phyloP scores from a whole-genome alignment of 345 rosid genomes.

The Combretum micranthum region DNA sequence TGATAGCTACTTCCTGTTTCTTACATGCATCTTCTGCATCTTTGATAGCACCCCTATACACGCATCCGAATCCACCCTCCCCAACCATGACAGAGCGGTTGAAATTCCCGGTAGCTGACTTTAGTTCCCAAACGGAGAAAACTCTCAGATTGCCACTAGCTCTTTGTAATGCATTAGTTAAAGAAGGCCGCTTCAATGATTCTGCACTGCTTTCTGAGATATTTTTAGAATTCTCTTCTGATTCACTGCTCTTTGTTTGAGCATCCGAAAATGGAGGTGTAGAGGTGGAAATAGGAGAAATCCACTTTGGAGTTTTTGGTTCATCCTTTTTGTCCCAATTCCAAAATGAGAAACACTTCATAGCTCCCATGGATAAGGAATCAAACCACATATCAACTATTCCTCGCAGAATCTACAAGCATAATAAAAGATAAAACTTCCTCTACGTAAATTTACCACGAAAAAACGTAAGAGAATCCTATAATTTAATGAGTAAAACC shows the following conservation, averaged over 20 bases:
- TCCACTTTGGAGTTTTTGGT: conserved; percentile 32
- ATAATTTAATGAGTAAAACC: no score
- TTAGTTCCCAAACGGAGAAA: conserved; percentile 72
- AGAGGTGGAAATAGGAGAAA: conserved; percentile 22
- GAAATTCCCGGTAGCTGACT: conserved; percentile 77
- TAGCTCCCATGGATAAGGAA: conserved; percentile 19
- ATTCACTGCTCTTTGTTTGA: conserved; percentile 42
- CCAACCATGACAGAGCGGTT: conserved; percentile 76
- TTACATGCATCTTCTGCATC: conserved; percentile 37
- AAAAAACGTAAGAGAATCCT: no score
- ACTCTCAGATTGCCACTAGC: conserved; percentile 58
- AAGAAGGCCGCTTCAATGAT: conserved; percentile 42
- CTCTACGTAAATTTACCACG: not conserved
- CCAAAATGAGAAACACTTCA: conserved; percentile 73
- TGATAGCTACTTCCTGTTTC: conserved; percentile 77
- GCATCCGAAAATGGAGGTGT: conserved; percentile 31
- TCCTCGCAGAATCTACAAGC: conserved; percentile 24
- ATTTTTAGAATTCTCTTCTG: conserved; percentile 57
- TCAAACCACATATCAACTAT: conserved; percentile 2
- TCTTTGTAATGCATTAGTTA: conserved; percentile 39
- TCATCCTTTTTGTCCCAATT: conserved; percentile 50
- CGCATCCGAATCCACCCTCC: conserved; percentile 95
- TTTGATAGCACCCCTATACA: conserved; percentile 58
- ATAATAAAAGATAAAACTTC: not conserved
- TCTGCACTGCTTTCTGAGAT: conserved; percentile 47